Evolutionary conservation across 2,329 filamentous ascomycete genomes (phyloP), one percentile per base, ranked within the genome.

Genomic region (Colletotrichum noveboracense): DNA sequence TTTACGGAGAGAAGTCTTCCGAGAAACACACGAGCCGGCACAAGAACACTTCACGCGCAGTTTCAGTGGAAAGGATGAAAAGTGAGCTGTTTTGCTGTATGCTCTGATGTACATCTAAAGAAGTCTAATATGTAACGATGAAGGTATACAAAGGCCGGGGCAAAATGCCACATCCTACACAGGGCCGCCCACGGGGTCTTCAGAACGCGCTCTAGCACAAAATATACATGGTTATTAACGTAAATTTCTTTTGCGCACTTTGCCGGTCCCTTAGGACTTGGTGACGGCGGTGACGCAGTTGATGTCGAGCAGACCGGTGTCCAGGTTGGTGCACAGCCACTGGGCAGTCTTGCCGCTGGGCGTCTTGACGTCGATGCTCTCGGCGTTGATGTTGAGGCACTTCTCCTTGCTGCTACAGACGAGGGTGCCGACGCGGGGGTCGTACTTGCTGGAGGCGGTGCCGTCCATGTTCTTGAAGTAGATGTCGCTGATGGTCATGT

Each of bases 391-490:
- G 70, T 77, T 77, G 18, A 48, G 7, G 32, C 76, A 77, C 66
- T 68, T 76, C 74, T 56, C 26, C n/a, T 61, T 62, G 38, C 70
- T 76, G 56, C 76, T 77, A 70, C 76, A 77, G 52, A 77, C 74
- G 28, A 77, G 70, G 13, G 60, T 74, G 7, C 76, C 76, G 28
- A 75, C 76, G 34, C 70, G 62, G 21, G 76, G 76, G 67, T 76
- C 75, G 66, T 71, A 55, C 66, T 76, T 71, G 66, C 66, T 71
- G n/a, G 76, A 77, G 10, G 74, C 28, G 7, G 66, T 74, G 43
- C 76, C 76, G 48, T 71, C 65, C 64, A 76, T 70, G 58, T 77
- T 74, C 71, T 75, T 77, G 67, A 77, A 77, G 30, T 74, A 74
- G 38, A 77, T 74, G 43, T 77, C 76, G 48, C 66, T 74, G 64